phyloP scores from a whole-genome alignment of 495 filamentous ascomycete genomes.

The Penicillium chermesinum region DNA sequence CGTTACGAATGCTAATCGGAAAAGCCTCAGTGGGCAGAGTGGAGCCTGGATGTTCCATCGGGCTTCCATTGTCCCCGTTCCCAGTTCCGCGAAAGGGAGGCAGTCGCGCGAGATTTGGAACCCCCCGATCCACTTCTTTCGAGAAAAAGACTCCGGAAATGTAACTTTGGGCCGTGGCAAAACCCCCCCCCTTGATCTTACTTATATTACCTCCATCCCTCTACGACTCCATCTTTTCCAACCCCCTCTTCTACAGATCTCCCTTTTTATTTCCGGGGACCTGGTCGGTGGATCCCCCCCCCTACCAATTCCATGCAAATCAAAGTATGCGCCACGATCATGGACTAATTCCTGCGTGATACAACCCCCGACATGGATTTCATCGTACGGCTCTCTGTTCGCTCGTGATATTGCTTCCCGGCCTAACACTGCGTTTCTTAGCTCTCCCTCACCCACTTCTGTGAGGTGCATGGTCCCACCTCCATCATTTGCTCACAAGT shows the following conservation, averaged over 20 bases:
- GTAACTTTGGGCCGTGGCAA: conserved; percentile 19
- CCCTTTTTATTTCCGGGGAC: conserved; percentile 8
- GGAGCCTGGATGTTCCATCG: conserved; percentile 19
- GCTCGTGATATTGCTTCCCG: neutral
- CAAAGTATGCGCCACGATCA: conserved; percentile 37
- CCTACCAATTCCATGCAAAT: conserved; percentile 5
- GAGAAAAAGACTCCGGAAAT: conserved; percentile 10
- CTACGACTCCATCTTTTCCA: neutral
- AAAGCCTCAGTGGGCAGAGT: conserved; percentile 13
- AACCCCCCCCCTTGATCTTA: conserved; percentile 3
- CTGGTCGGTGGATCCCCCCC: conserved; percentile 19
- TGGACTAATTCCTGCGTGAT: conserved; percentile 32
- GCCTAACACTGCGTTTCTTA: conserved; percentile 28
- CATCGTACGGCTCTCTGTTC: conserved; percentile 34
- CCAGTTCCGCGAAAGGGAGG: conserved; percentile 11
- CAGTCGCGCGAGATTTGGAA: conserved; percentile 6
- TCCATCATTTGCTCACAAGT: conserved; percentile 94
- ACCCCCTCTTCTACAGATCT: conserved; percentile 5
- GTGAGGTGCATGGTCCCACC: conserved; percentile 91
- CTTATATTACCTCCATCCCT: conserved; percentile 1
- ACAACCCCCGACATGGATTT: conserved; percentile 40
- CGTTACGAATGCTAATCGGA: conserved; percentile 5
- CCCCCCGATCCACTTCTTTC: conserved; percentile 12
- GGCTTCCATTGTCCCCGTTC: conserved; percentile 13
- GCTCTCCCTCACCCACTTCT: conserved; percentile 95